Conservation (phyloP, 495 filamentous ascomycete species). For the Daldinia vernicosa region DNA sequence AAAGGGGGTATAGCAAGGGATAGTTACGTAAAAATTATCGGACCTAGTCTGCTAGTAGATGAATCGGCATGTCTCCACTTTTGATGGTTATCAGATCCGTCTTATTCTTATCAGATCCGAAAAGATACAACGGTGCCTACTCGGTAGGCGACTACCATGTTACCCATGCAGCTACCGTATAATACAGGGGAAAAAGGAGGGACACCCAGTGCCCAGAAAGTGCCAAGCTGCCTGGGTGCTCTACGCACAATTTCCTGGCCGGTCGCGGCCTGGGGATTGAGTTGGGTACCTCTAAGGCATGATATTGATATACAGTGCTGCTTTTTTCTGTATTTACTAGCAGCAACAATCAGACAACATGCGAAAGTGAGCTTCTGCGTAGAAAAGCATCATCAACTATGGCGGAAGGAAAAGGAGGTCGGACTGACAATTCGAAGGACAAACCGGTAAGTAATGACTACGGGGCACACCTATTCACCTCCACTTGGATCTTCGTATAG, state of each 20-base stretch:
- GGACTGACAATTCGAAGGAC: conserved; percentile 1
- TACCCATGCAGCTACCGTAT: neutral
- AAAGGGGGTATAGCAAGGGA: neutral
- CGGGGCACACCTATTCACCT: neutral
- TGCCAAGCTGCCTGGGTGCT: conserved; percentile 18
- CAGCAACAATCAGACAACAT: neutral
- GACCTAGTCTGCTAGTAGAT: neutral
- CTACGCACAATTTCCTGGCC: conserved; percentile 6
- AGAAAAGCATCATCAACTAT: conserved; percentile 1
- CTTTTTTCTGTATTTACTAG: neutral
- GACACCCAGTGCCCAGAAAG: neutral
- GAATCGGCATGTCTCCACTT: conserved; percentile 10
- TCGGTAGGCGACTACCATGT: neutral
- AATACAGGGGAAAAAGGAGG: neutral
- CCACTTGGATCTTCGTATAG: neutral
- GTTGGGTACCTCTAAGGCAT: neutral
- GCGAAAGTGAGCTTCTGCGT: neutral
- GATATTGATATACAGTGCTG: neutral
- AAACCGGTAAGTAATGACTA: conserved; percentile 1
- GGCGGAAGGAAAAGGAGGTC: neutral
- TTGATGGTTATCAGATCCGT: conserved; percentile 32
- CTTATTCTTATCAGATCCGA: conserved; percentile 28
- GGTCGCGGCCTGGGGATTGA: conserved; percentile 4
- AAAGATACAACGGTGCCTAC: neutral
- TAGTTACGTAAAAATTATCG: neutral